Evolutionary conservation across 768 basidiomycete genomes (phyloP).

Genomic region (Leccinum aurantiacum): DNA sequence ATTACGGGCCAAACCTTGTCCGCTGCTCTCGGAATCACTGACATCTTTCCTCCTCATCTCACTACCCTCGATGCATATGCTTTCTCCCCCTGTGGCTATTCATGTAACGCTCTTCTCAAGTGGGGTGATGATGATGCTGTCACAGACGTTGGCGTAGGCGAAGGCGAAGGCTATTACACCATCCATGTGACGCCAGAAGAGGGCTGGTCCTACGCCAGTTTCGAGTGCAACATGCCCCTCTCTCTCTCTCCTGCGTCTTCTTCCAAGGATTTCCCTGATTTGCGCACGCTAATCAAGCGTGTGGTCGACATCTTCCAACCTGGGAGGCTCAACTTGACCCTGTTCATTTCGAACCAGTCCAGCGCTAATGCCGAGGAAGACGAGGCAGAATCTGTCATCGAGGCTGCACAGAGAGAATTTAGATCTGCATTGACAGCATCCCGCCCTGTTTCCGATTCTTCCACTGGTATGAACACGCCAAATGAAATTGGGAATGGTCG

Average conservation of each 20-base stretch:
- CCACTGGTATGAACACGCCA: constrained; percentile 17
- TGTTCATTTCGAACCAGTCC: constrained; percentile 80
- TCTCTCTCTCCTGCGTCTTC: constrained; percentile 31
- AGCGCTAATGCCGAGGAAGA: constrained; percentile 44
- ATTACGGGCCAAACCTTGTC: constrained; percentile 49
- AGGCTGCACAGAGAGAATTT: constrained; percentile 74
- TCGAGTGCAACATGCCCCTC: constrained; percentile 96
- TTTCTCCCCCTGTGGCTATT: constrained; percentile 95
- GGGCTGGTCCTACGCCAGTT: constrained; percentile 97
- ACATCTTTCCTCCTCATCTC: constrained; percentile 75
- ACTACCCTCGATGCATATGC: constrained; percentile 91
- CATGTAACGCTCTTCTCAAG: constrained; percentile 84
- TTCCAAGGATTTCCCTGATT: constrained; percentile 58
- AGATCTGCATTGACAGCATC: constrained; percentile 54
- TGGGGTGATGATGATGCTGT: constrained; percentile 41
- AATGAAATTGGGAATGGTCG: constrained; percentile 18
- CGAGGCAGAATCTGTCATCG: constrained; percentile 55
- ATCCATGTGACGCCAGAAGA: constrained; percentile 98
- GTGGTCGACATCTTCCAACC: constrained; percentile 95
- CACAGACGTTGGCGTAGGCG: constrained; percentile 43
- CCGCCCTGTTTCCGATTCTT: constrained; percentile 26
- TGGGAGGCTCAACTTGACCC: constrained; percentile 76
- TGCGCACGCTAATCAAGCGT: constrained; percentile 78
- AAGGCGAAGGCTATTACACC: constrained; percentile 91
- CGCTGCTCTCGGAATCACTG: constrained; percentile 69